phyloP scores from a whole-genome alignment of 768 basidiomycete genomes.

The Mycena leptocephala region DNA sequence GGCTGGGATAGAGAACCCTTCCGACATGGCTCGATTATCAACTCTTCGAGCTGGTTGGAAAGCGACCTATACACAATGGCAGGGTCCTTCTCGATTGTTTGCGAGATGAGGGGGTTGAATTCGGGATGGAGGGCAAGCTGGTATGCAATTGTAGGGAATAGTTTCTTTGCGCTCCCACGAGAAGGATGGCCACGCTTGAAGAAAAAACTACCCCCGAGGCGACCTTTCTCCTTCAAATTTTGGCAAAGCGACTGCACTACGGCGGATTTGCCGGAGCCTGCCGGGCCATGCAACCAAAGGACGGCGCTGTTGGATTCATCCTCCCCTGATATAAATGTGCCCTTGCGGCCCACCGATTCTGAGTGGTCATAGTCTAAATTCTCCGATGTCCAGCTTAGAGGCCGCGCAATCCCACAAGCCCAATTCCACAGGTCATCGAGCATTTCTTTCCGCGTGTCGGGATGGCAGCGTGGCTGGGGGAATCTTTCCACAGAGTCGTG shows the following conservation, averaged over 20 bases:
- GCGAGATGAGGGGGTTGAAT: neutral
- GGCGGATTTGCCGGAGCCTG: no score
- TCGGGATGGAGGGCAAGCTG: neutral
- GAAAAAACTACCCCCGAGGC: no score
- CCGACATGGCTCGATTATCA: neutral
- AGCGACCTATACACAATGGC: neutral
- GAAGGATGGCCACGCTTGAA: no score
- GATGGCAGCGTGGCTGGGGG: no score
- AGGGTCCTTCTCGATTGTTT: neutral
- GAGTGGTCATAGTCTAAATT: neutral
- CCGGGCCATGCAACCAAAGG: neutral
- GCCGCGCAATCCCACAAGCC: neutral
- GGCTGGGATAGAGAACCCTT: neutral
- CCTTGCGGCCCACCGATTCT: no score
- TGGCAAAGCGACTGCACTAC: no score
- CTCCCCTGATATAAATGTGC: neutral
- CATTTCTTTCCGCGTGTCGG: no score
- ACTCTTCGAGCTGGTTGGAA: neutral
- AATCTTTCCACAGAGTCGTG: no score
- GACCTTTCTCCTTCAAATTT: no score
- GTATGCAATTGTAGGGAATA: no score
- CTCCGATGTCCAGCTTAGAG: neutral
- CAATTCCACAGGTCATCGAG: neutral
- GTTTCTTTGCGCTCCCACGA: no score
- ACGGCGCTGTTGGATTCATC: neutral